phyloP scores from a whole-genome alignment of 805 yeast genomes.

The Candida stauntonica region DNA sequence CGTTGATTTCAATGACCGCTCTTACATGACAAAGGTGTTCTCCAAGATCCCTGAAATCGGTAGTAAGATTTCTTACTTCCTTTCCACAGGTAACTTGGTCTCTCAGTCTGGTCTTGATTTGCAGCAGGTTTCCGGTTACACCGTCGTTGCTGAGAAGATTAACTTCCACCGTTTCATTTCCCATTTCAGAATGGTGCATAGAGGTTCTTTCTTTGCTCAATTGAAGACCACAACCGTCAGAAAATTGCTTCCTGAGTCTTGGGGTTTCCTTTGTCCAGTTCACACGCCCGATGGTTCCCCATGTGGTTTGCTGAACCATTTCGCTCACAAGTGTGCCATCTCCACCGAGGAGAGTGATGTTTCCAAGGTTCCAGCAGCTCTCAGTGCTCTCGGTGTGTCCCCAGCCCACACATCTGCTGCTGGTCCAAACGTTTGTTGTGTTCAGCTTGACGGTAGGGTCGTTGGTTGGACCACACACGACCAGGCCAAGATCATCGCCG shows the following conservation, averaged over 20 bases:
- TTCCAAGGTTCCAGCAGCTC: constrained; percentile 58
- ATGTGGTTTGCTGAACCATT: constrained; percentile 95
- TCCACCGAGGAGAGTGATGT: constrained; percentile 76
- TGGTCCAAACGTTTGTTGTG: constrained; percentile 85
- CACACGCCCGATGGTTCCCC: constrained; percentile 99
- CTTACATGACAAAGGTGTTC: constrained; percentile 77
- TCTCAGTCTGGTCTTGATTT: constrained; percentile 96
- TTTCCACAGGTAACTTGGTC: constrained; percentile 95
- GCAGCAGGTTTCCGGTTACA: constrained; percentile 96
- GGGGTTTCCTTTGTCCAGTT: constrained; percentile 99
- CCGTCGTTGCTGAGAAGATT: constrained; percentile 98
- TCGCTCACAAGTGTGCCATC: constrained; percentile 90
- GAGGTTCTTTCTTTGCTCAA: constrained; percentile 99
- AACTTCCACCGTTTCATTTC: constrained; percentile 95
- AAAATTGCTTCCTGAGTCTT: constrained; percentile 92
- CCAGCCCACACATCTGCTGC: constrained; percentile 79
- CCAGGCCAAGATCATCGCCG: constrained; percentile 82
- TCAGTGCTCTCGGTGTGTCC: constrained; percentile 72
- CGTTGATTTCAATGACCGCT: constrained; percentile 77
- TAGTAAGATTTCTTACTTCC: constrained; percentile 86
- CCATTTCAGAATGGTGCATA: constrained; percentile 99
- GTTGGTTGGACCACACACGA: constrained; percentile 93
- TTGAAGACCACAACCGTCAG: constrained; percentile 96
- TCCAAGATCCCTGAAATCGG: constrained; percentile 87
- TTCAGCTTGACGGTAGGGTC: constrained; percentile 88